These are phyloP conservation scores for Suillus subluteus DNA, from an alignment of 768 basidiomycete species.

Conservation along the genomic window DNA sequence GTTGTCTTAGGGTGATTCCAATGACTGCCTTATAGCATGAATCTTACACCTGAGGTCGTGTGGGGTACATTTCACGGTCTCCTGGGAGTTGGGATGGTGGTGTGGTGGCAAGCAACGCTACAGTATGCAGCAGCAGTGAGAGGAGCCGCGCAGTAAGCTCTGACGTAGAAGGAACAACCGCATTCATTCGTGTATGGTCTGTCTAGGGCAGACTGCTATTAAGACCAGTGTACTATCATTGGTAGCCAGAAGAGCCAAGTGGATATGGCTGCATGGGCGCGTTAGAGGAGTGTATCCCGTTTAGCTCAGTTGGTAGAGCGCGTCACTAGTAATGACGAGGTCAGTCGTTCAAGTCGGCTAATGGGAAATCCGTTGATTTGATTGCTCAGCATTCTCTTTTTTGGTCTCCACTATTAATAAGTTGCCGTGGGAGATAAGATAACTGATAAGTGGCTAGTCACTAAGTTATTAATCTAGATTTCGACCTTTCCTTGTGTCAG, in stretches of 20 bases:
- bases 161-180: neutral
- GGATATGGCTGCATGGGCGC: neutral
- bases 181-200: neutral
- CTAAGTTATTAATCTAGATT: too few species aligned
- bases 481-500: neutral
- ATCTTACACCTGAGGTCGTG: constrained; percentile 69
- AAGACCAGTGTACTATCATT: neutral
- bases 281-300: constrained; percentile 22
- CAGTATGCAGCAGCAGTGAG: constrained; percentile 48
- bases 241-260: neutral
- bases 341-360: constrained; percentile 47
- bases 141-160: constrained; percentile 4
- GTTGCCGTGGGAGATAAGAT: constrained; percentile 9
- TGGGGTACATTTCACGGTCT: constrained; percentile 79
- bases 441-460: neutral
- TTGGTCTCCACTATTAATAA: too few species aligned
- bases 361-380: constrained; percentile 30
- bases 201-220: neutral
- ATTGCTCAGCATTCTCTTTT: too few species aligned
- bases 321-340: constrained; percentile 52
- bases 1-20: neutral
- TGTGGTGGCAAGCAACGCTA: constrained; percentile 85
- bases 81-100: constrained; percentile 69
- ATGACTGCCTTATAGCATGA: constrained; percentile 42
- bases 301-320: constrained; percentile 56